Evolutionary conservation across 495 filamentous ascomycete species (phyloP).

Genomic region (Sabuloglossum arenarium): DNA sequence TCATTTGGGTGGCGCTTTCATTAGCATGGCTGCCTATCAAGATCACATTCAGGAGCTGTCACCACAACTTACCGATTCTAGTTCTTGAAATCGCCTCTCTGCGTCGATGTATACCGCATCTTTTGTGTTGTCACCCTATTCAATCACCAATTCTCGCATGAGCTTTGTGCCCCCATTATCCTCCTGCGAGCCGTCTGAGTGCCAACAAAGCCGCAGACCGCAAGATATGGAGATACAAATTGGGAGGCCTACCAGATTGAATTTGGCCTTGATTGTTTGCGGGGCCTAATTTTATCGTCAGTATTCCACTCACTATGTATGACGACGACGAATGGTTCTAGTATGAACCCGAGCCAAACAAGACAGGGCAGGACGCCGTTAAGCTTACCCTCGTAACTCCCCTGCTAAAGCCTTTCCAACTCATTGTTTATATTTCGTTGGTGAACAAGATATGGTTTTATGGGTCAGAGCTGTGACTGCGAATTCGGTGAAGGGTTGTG

Average conservation of each 20-base stretch:
- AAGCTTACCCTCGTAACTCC: constrained; percentile 51
- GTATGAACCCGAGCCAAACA: neutral
- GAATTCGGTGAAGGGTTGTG: neutral
- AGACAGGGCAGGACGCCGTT: neutral
- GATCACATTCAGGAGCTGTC: neutral
- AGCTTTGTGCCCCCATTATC: neutral
- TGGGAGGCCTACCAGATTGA: constrained; percentile 46
- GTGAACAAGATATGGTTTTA: neutral
- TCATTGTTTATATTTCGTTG: constrained; percentile 28
- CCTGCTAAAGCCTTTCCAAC: constrained; percentile 91
- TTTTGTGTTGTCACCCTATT: constrained; percentile 65
- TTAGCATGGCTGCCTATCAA: neutral
- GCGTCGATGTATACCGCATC: constrained; percentile 89
- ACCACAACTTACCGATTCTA: constrained; percentile 35
- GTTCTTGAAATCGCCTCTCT: constrained; percentile 80
- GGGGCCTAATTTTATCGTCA: constrained; percentile 37
- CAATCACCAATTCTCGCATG: neutral
- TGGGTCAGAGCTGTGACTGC: neutral
- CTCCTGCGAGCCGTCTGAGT: neutral
- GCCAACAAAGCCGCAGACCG: neutral
- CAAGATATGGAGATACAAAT: neutral
- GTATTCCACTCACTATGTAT: neutral
- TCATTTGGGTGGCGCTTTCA: neutral
- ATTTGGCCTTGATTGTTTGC: constrained; percentile 73
- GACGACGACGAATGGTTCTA: neutral